Evolutionary conservation across 2,329 filamentous ascomycete genomes (phyloP).

Genomic region (Hypoxylon sp.): DNA sequence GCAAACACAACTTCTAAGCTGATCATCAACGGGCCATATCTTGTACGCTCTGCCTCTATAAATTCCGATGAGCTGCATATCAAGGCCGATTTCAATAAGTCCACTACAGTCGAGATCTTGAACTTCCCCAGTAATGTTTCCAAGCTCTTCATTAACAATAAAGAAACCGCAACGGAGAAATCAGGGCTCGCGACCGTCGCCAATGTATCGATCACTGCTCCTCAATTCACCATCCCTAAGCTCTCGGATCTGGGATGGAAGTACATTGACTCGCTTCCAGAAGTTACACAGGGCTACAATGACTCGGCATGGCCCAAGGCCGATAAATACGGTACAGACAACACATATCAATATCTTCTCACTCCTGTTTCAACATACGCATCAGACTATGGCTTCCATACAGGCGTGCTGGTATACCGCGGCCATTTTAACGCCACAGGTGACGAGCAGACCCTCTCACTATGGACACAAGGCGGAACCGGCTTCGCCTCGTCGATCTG

Average conservation of each 20-base stretch:
- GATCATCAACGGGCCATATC: slow-evolving; percentile 75
- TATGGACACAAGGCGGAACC: slow-evolving; percentile 75
- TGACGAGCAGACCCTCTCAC: slow-evolving; percentile 68
- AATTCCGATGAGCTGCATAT: slow-evolving; percentile 70
- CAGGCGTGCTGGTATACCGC: slow-evolving; percentile 77
- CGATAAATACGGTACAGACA: slow-evolving; percentile 69
- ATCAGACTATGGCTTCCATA: slow-evolving; percentile 81
- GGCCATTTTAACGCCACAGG: slow-evolving; percentile 78
- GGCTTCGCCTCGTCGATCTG: slow-evolving; percentile 79
- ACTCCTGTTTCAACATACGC: slow-evolving; percentile 75
- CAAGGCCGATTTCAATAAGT: slow-evolving; percentile 79
- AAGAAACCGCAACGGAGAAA: slow-evolving; percentile 59
- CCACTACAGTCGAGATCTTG: slow-evolving; percentile 77
- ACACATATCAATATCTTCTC: slow-evolving; percentile 70
- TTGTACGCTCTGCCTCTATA: slow-evolving; percentile 72
- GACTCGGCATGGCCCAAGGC: slow-evolving; percentile 77
- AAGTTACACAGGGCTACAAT: slow-evolving; percentile 74
- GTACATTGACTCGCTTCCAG: slow-evolving; percentile 78
- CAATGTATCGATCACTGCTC: slow-evolving; percentile 30
- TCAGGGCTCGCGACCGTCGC: slow-evolving; percentile 54
- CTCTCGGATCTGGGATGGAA: slow-evolving; percentile 76
- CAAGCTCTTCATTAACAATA: slow-evolving; percentile 73
- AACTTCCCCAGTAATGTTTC: slow-evolving; percentile 67
- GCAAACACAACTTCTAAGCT: slow-evolving; percentile 52
- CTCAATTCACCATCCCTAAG: slow-evolving; percentile 65